A percentile compares a stretch with the other conserved stretches of the same genome.
phyloP scores from a whole-genome alignment of 768 basidiomycete genomes.

The Suillus americanus region DNA sequence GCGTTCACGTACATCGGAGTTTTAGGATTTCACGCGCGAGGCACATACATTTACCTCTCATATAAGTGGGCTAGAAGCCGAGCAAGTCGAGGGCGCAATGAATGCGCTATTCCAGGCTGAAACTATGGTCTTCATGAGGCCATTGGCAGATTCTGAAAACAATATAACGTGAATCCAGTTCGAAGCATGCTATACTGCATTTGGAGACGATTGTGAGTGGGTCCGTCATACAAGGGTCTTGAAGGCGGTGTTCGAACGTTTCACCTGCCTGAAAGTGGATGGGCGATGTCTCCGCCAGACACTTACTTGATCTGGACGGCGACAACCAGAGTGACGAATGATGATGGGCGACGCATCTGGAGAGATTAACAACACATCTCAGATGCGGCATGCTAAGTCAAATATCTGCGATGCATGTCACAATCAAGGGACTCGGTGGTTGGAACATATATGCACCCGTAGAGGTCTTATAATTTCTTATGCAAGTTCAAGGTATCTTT shows the following conservation, averaged over 20 bases:
- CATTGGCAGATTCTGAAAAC: not conserved
- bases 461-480: slow-evolving; percentile 26
- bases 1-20: not conserved
- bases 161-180: not conserved
- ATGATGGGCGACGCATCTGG: not conserved
- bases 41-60: not conserved
- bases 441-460: not conserved
- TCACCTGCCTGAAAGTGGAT: not conserved
- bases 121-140: not conserved
- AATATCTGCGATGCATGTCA: not conserved
- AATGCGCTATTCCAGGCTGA: not conserved
- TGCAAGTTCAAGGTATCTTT: slow-evolving; percentile 83
- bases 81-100: not conserved
- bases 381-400: not conserved
- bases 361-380: not conserved
- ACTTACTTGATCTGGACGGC: not conserved
- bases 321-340: not conserved
- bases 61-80: not conserved
- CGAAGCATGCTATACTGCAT: not conserved
- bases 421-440: not conserved
- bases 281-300: not conserved
- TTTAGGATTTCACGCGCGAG: not conserved
- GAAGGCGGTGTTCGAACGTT: not conserved
- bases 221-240: not conserved
- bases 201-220: not conserved